Evolutionary conservation across 345 rosid genomes (phyloP).

Genomic region (Aquilaria sinensis): DNA sequence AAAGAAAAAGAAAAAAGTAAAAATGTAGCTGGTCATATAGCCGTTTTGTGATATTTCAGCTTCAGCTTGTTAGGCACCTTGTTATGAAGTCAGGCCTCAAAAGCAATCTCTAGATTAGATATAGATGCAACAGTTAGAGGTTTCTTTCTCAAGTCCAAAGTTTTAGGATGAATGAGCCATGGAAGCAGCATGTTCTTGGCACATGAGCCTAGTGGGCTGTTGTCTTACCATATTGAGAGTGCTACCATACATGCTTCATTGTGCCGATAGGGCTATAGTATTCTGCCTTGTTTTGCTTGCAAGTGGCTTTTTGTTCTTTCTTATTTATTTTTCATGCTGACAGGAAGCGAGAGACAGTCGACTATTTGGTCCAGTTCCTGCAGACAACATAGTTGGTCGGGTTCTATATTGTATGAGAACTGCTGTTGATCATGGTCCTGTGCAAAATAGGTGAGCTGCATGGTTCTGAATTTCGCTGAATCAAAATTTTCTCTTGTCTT

Average conservation of each 20-base stretch:
- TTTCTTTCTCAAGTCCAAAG: too few species aligned
- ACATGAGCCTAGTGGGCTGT: not conserved
- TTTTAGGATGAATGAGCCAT: too few species aligned
- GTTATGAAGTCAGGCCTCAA: too few species aligned
- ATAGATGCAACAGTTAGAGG: too few species aligned
- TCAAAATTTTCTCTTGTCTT: not conserved
- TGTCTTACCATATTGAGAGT: not conserved
- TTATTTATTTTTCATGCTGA: constrained; percentile 11
- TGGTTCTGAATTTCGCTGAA: not conserved
- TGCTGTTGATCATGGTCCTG: constrained; percentile 92
- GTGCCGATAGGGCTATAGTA: too few species aligned
- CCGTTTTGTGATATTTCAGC: too few species aligned
- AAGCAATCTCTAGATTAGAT: too few species aligned
- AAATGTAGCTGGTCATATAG: too few species aligned
- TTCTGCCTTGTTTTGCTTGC: not conserved
- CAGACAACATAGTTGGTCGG: constrained; percentile 70
- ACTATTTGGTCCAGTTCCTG: constrained; percentile 77
- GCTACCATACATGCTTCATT: not conserved
- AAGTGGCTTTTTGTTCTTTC: not conserved
- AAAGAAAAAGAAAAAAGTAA: too few species aligned
- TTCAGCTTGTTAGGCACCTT: too few species aligned
- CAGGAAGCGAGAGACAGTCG: constrained; percentile 96
- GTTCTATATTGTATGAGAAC: constrained; percentile 74
- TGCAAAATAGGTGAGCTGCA: constrained; percentile 66
- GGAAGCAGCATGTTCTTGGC: not conserved